Base-by-base conservation (phyloP, 2,329 filamentous ascomycete genomes). In the Fusarium dimerum region DNA sequence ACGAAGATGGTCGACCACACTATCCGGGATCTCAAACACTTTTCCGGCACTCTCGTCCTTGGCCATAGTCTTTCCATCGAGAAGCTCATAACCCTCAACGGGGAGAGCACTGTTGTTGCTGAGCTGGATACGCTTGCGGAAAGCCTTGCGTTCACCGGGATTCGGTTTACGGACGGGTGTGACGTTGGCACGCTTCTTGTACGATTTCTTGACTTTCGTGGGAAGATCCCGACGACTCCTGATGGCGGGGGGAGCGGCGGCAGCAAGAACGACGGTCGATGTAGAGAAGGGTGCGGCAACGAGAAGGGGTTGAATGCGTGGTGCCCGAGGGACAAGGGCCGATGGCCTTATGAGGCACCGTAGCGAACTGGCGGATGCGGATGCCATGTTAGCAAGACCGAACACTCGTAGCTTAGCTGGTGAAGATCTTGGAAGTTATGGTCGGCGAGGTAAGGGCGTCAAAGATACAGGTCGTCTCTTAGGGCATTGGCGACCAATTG, bases 91-190 rank as follows among this genome's bases (percentile, higher is more conserved):
- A 11, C 84, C 88, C 20, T 78, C 68, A 8, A 97, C 88, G 54
- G 87, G 84, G 38, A 97, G 77, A 45, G 94, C 94, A 74, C 96
- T 97, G 72, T 90, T 89, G 76, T 97, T 99, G 78, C 88, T 93
- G 55, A 99, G 84, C 54, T 95, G 86, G 66, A 99, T 90, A 62
- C 90, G 86, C 78, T 95, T 96, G 60, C 92, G 86, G 68, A 90
- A 79, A 29, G 90, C 89, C 75, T 92, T 96, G 61, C 92, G 85
- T 78, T 97, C 92, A 60, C 92, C 93, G 3, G 84, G 79, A 12
- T 77, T 77, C 17, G 89, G 88, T 60, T 84, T 79, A 71, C 81
- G 83, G 50, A 75, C 69, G 26, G 73, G 71, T 26, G 70, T 71
- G 42, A 76, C 66, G 50, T 71, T 71, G 15, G 68, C 64, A 63